phyloP scores from a whole-genome alignment of 139 green algal species.

The Chlamydomonas sp. region DNA sequence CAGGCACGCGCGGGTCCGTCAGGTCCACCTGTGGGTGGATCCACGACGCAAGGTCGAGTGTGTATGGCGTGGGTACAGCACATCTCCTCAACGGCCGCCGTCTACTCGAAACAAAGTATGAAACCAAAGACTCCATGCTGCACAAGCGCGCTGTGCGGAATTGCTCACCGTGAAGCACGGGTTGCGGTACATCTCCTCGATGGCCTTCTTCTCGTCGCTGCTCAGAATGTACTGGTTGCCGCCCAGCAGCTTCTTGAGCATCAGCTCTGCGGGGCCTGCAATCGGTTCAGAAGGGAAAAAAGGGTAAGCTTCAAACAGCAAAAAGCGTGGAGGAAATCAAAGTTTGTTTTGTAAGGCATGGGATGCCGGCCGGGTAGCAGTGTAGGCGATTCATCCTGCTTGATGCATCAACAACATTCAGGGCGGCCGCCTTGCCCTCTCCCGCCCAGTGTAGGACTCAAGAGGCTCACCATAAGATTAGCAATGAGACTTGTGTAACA shows the following conservation, averaged over 20 bases:
- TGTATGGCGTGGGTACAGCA: no score
- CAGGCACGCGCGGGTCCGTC: no score
- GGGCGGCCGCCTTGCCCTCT: no score
- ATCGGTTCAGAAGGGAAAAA: no score
- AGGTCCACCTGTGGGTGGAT: neutral
- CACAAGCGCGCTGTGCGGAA: no score
- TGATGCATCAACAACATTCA: neutral
- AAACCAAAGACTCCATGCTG: no score
- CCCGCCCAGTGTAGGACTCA: no score
- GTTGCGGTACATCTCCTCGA: slow-evolving; percentile 2
- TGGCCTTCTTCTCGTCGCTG: neutral
- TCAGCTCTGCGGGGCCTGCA: neutral
- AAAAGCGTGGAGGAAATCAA: neutral
- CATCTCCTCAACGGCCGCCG: no score
- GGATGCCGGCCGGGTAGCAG: neutral
- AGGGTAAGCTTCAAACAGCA: neutral
- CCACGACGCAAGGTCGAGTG: no score
- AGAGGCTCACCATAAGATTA: no score
- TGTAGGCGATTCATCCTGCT: neutral
- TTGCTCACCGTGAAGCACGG: slow-evolving; percentile 1
- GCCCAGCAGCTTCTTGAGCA: neutral
- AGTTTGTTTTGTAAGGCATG: neutral
- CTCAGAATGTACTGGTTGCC: neutral
- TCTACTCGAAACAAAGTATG: no score
- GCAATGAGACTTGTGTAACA: no score